Percentiles rank a stretch among this genome's conserved stretches.
Conservation (phyloP, 306 rosid genomes). For the Cucumis sativus region DNA sequence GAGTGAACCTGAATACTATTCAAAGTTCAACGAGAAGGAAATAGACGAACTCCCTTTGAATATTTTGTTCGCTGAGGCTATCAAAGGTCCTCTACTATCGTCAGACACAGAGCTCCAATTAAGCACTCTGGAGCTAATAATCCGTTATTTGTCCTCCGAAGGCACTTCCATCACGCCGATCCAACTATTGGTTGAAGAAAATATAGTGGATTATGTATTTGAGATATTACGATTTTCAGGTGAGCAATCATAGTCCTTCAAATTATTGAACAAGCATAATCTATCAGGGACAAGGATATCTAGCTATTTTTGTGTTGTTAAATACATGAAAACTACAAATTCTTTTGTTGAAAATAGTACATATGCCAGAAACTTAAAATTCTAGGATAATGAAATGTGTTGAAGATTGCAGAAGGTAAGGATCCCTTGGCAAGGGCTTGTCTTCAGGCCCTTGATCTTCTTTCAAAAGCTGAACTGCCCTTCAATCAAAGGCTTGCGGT, state of each 20-base stretch:
- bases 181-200: constrained; percentile 73
- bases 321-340: neutral
- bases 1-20: constrained; percentile 32
- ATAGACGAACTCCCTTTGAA: constrained; percentile 33
- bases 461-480: constrained; percentile 59
- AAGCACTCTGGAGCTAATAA: constrained; percentile 51
- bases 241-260: constrained; percentile 13
- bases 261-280: neutral
- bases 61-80: constrained; percentile 69
- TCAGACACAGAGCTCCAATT: constrained; percentile 67
- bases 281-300: neutral
- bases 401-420: constrained; percentile 45
- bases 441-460: constrained; percentile 57
- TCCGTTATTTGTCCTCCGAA: constrained; percentile 56
- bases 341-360: neutral
- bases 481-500: constrained; percentile 68
- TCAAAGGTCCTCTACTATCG: constrained; percentile 86
- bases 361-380: neutral
- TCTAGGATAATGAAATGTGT: constrained; percentile 19
- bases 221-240: constrained; percentile 90
- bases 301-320: neutral
- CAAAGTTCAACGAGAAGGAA: constrained; percentile 25
- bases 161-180: constrained; percentile 43
- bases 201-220: constrained; percentile 84
- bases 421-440: constrained; percentile 71